Base-by-base conservation (phyloP, 106 monocot genomes). In the Dioscorea alata region DNA sequence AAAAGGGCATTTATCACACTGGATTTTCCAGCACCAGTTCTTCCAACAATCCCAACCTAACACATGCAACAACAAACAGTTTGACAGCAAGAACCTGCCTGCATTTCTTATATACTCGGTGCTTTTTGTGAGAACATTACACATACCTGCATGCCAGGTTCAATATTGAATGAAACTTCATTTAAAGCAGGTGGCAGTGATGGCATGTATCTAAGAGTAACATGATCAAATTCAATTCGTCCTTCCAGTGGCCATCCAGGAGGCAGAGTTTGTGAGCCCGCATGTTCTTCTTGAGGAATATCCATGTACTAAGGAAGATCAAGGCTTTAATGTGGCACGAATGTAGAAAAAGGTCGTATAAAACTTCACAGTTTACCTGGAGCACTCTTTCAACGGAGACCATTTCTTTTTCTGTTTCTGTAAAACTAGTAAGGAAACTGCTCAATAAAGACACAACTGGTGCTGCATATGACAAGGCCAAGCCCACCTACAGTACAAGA, bases 331-430 rank as follows among this genome's bases (percentile, higher is more conserved):
- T 58, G 20, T 79, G 14, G 19, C 19, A 49, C 24, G 15, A 69
- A 61, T 4, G 33, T 60, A 59, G 24, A 6, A 17, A 66, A 25
- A n/a, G 24, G 34, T 19, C 32, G 52, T 25, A 51, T 25, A n/a
- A 50, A 8, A 1, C 19, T 60, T 17, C 59, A 20, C 12, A 16
- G 8, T 24, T 16, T 82, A 99, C 99, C 90, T 99, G 87, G 58
- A 78, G 78, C 63, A 99, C 85, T 75, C 99, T 85, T 74, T 99
- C 93, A 79, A 99, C 78, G 67, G 93, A 89, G 75, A 99, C 85
- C 99, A 99, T 90, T 75, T 99, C 99, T 67, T 99, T 99, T 66
- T 99, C 93, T 34, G 99, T 99, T 69, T 99, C 93, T 49, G 99
- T 87, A 68, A 90, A 93, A 73, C 90, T 99, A 56, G 87, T 90